phyloP scores from a whole-genome alignment of 371 early-diverging fungal species.

The Lichtheimia hyalospora region DNA sequence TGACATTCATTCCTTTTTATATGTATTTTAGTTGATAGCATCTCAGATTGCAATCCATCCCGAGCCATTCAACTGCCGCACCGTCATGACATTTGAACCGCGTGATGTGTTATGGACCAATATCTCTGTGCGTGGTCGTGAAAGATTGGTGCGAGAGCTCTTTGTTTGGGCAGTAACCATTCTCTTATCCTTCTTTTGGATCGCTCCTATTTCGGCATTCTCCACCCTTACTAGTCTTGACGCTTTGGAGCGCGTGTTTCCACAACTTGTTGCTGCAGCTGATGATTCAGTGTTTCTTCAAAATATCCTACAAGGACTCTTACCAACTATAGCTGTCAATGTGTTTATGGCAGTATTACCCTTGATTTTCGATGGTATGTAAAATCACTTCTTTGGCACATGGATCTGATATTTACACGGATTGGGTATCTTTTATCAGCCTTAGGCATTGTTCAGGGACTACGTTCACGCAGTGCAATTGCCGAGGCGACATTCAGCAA shows the following conservation, averaged over 20 bases:
- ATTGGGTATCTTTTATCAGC: slow-evolving; percentile 13
- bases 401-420: not conserved
- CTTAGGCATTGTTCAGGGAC: slow-evolving; percentile 41
- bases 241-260: slow-evolving; percentile 25
- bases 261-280: slow-evolving; percentile 13
- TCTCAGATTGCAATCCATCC: slow-evolving; percentile 60
- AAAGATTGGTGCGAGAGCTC: slow-evolving; percentile 41
- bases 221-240: slow-evolving; percentile 50
- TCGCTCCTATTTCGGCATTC: slow-evolving; percentile 45
- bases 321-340: slow-evolving; percentile 55
- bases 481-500: slow-evolving; percentile 51
- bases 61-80: slow-evolving; percentile 70
- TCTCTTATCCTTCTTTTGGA: slow-evolving; percentile 41
- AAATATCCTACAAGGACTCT: slow-evolving; percentile 44
- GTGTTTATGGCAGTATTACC: slow-evolving; percentile 63
- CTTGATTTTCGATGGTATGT: slow-evolving; percentile 50
- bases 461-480: slow-evolving; percentile 40
- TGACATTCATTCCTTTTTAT: not conserved
- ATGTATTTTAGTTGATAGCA: slow-evolving; percentile 47
- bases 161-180: slow-evolving; percentile 43
- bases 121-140: slow-evolving; percentile 50
- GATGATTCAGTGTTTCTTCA: slow-evolving; percentile 28
- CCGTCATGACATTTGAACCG: slow-evolving; percentile 70
- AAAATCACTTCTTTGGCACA: not conserved
- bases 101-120: slow-evolving; percentile 72